These are phyloP conservation scores for Phytophthora palmivora DNA, from an alignment of 352 stramenopile species.

Conservation along the genomic window DNA sequence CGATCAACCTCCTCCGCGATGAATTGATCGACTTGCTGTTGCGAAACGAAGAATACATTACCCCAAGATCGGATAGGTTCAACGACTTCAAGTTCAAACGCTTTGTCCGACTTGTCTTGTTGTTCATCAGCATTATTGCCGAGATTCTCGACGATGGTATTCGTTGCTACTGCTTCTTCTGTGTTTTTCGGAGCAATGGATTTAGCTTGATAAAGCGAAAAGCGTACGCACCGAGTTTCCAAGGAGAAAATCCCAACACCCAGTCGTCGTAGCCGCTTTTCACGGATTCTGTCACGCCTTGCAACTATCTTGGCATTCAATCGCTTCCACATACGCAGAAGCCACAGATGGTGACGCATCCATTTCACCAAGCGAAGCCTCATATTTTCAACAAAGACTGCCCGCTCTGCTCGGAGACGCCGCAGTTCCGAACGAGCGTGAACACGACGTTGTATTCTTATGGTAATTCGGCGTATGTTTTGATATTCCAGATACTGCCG, in stretches of 20 bases:
- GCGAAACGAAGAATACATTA: slow-evolving; percentile 10
- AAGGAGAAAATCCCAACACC: slow-evolving; percentile 35
- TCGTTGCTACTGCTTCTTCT: not conserved
- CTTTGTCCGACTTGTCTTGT: slow-evolving; percentile 1
- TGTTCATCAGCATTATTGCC: not conserved
- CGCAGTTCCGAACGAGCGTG: slow-evolving; percentile 47
- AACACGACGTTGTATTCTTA: slow-evolving; percentile 35
- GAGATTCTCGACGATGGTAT: not conserved
- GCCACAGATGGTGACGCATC: slow-evolving; percentile 52
- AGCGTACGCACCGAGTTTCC: slow-evolving; percentile 35
- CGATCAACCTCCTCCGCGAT: slow-evolving; percentile 20
- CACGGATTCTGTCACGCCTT: slow-evolving; percentile 49
- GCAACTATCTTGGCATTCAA: slow-evolving; percentile 52
- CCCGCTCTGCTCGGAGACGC: slow-evolving; percentile 38
- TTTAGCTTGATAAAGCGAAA: slow-evolving; percentile 50
- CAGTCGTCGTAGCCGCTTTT: slow-evolving; percentile 49
- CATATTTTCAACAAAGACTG: slow-evolving; percentile 52
- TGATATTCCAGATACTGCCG: slow-evolving; percentile 31
- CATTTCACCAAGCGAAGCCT: slow-evolving; percentile 50
- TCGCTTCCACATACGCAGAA: slow-evolving; percentile 57
- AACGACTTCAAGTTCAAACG: slow-evolving; percentile 41
- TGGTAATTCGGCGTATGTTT: slow-evolving; percentile 6
- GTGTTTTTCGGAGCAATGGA: not conserved
- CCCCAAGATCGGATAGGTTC: slow-evolving; percentile 23
- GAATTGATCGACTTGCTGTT: slow-evolving; percentile 27